Conservation (phyloP, 2,329 filamentous ascomycete genomes). For the Talaromyces sp. region DNA sequence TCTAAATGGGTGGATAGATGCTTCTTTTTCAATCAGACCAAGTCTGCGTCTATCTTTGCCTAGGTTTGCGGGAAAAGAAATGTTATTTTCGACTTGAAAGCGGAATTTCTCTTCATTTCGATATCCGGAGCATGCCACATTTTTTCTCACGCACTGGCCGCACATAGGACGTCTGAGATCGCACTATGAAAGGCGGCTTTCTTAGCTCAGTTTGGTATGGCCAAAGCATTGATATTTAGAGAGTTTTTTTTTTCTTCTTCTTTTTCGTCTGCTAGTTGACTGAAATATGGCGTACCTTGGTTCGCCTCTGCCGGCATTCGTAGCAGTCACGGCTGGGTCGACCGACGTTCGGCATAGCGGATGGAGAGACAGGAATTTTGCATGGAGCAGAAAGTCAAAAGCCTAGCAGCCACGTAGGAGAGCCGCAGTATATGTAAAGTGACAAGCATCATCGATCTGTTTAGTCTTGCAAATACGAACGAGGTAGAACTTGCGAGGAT, state of each 20-base stretch:
- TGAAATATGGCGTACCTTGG: neutral
- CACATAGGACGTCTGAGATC: neutral
- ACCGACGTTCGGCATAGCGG: neutral
- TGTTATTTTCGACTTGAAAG: neutral
- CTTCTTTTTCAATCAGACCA: neutral
- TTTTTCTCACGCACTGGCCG: neutral
- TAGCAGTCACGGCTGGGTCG: neutral
- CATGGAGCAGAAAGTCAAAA: too few species aligned
- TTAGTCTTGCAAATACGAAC: too few species aligned
- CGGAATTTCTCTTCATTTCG: neutral
- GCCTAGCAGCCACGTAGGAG: too few species aligned
- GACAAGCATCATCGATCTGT: too few species aligned
- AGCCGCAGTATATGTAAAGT: too few species aligned
- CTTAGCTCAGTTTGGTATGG: neutral
- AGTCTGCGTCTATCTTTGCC: neutral
- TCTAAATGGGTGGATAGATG: neutral
- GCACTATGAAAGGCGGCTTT: neutral
- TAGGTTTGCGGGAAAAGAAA: neutral
- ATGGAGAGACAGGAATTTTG: too few species aligned
- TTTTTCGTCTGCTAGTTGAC: neutral
- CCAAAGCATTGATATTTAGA: too few species aligned
- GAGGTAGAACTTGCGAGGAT: too few species aligned
- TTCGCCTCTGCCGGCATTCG: neutral
- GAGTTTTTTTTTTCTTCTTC: too few species aligned
- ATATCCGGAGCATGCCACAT: neutral